These are phyloP conservation scores for Talaromyces sp. DNA, from an alignment of 2,329 filamentous ascomycete species.

Conservation along the genomic window DNA sequence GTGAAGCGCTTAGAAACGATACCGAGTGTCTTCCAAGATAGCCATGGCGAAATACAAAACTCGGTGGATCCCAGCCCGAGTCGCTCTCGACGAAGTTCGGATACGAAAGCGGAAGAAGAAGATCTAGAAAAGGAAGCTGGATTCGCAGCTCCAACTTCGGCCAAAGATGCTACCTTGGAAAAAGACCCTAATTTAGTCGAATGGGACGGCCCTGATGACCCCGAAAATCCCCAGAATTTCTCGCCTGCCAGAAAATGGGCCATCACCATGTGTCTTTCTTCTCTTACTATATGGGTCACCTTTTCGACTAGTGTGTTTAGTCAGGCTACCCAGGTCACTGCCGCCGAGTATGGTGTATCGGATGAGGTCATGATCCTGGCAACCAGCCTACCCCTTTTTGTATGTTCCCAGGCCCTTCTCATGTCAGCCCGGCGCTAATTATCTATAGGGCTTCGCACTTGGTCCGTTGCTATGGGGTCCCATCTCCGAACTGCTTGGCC, in stretches of 20 bases:
- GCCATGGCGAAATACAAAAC: neutral
- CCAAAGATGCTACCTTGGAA: slow-evolving; percentile 1
- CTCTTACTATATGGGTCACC: slow-evolving; percentile 48
- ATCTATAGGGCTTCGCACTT: slow-evolving; percentile 34
- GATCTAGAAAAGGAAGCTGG: slow-evolving; percentile 8
- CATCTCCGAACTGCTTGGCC: slow-evolving; percentile 50
- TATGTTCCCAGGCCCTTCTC: slow-evolving; percentile 8
- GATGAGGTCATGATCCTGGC: slow-evolving; percentile 50
- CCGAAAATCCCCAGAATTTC: slow-evolving; percentile 31
- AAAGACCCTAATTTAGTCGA: slow-evolving; percentile 31
- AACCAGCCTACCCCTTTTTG: slow-evolving; percentile 49
- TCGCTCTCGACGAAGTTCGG: slow-evolving; percentile 6
- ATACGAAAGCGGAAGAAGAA: slow-evolving; percentile 4
- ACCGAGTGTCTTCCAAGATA: slow-evolving; percentile 5
- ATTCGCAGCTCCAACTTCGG: neutral
- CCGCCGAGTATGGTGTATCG: slow-evolving; percentile 46
- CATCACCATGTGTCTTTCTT: slow-evolving; percentile 41
- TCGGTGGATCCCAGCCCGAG: neutral
- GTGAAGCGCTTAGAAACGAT: slow-evolving; percentile 12
- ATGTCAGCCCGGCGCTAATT: neutral
- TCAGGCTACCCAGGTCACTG: slow-evolving; percentile 40
- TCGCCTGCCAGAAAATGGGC: slow-evolving; percentile 36
- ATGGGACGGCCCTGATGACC: slow-evolving; percentile 31
- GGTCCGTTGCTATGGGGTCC: slow-evolving; percentile 45
- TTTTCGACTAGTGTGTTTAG: slow-evolving; percentile 49